phyloP scores from a whole-genome alignment of 2,329 filamentous ascomycete genomes.

The Cladosporium sp. region DNA sequence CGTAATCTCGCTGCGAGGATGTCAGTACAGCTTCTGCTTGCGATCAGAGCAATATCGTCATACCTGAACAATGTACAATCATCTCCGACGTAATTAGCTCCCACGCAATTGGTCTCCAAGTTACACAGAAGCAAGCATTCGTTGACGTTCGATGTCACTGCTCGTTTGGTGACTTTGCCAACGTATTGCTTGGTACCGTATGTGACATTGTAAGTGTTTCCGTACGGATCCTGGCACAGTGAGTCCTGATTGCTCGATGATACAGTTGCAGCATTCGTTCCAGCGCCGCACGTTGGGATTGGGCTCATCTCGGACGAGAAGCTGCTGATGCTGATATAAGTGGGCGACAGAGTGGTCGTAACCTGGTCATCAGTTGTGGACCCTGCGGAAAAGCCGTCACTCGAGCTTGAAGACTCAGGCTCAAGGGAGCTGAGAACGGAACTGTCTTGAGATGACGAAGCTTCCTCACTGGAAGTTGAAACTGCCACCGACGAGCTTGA shows the following conservation, averaged over 20 bases:
- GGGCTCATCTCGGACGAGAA: neutral
- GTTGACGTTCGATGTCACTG: conserved; percentile 16
- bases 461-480: neutral
- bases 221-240: conserved; percentile 18
- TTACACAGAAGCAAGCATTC: conserved; percentile 23
- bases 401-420: neutral
- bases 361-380: neutral
- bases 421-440: no score
- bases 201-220: conserved; percentile 22
- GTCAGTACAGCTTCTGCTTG: neutral
- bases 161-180: conserved; percentile 19
- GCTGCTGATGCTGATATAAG: conserved; percentile 8
- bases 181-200: conserved; percentile 18
- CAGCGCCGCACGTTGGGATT: conserved; percentile 9
- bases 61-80: conserved; percentile 22
- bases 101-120: conserved; percentile 18
- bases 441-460: neutral
- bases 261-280: neutral
- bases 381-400: no score
- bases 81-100: conserved; percentile 22
- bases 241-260: neutral
- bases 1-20: conserved; percentile 15
- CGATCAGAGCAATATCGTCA: rapidly evolving
- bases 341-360: conserved; percentile 1
- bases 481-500: neutral